Evolutionary conservation across 306 rosid species (phyloP).

Genomic region (Quercus alba): DNA sequence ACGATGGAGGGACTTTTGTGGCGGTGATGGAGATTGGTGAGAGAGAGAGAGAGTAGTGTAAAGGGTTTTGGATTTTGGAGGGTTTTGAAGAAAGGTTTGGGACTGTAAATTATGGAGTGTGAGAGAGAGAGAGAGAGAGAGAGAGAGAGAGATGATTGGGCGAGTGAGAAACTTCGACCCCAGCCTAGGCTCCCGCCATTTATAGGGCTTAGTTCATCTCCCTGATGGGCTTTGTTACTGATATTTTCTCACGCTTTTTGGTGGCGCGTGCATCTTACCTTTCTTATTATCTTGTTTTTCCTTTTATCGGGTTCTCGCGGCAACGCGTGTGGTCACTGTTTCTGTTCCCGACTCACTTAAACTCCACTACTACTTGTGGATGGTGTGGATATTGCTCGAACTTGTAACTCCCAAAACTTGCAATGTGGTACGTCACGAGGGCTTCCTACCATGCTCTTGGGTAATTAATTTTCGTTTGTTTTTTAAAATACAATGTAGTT

Average conservation of each 20-base stretch:
- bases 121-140: constrained; percentile 14
- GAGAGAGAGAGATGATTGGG: constrained; percentile 27
- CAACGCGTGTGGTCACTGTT: too few species aligned
- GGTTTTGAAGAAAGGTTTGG: constrained; percentile 34
- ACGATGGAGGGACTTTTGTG: neutral
- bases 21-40: constrained; percentile 5
- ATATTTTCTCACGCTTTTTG: constrained; percentile 11
- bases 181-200: constrained; percentile 44
- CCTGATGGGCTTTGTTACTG: neutral
- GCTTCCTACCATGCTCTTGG: too few species aligned
- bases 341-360: too few species aligned
- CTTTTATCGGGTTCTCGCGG: neutral
- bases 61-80: constrained; percentile 22
- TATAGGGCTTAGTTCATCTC: constrained; percentile 35
- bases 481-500: too few species aligned
- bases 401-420: too few species aligned
- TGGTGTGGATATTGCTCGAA: too few species aligned
- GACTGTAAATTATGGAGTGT: constrained; percentile 16
- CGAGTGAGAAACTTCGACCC: constrained; percentile 21
- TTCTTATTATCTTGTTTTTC: neutral
- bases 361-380: too few species aligned
- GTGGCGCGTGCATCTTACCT: constrained; percentile 38
- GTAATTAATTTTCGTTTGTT: too few species aligned
- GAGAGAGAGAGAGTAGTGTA: neutral
- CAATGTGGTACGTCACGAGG: too few species aligned